Conservation (phyloP, 495 filamentous ascomycete species). For the Sphaerosporella brunnea region DNA sequence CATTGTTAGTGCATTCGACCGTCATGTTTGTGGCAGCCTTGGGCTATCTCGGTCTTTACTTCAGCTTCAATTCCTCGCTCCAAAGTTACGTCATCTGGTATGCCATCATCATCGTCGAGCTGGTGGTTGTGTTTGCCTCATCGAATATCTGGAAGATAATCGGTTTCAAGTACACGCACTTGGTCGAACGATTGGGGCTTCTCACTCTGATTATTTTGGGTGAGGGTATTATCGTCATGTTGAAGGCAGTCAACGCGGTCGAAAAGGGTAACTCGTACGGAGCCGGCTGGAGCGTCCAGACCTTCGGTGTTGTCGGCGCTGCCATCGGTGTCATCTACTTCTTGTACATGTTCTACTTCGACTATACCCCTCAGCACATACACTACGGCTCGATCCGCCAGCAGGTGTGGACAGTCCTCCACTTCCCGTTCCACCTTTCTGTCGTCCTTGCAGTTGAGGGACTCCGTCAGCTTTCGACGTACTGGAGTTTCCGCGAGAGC, state of each 20-base stretch:
- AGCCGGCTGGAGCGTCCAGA: conserved; percentile 28
- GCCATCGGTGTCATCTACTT: conserved; percentile 36
- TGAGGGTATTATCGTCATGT: conserved; percentile 41
- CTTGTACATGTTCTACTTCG: conserved; percentile 55
- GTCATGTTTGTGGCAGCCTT: conserved; percentile 30
- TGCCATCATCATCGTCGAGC: conserved; percentile 9
- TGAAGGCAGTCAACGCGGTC: conserved; percentile 39
- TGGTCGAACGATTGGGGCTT: conserved; percentile 48
- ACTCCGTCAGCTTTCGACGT: conserved; percentile 30
- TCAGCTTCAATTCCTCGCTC: neutral
- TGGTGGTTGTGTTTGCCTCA: conserved; percentile 30
- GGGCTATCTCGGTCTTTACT: conserved; percentile 35
- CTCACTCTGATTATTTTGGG: conserved; percentile 54
- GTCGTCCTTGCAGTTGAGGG: conserved; percentile 48
- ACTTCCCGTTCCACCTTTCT: conserved; percentile 52
- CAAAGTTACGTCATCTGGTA: neutral
- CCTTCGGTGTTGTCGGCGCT: conserved; percentile 25
- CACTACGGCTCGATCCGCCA: conserved; percentile 38
- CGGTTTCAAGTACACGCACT: conserved; percentile 46
- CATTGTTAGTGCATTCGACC: conserved; percentile 30
- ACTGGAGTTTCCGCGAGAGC: conserved; percentile 19
- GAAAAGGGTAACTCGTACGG: conserved; percentile 24
- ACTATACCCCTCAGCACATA: conserved; percentile 33
- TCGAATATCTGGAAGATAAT: conserved; percentile 38
- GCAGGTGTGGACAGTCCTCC: conserved; percentile 46